phyloP scores from a whole-genome alignment of 768 basidiomycete species.

The Rickenella mellea region DNA sequence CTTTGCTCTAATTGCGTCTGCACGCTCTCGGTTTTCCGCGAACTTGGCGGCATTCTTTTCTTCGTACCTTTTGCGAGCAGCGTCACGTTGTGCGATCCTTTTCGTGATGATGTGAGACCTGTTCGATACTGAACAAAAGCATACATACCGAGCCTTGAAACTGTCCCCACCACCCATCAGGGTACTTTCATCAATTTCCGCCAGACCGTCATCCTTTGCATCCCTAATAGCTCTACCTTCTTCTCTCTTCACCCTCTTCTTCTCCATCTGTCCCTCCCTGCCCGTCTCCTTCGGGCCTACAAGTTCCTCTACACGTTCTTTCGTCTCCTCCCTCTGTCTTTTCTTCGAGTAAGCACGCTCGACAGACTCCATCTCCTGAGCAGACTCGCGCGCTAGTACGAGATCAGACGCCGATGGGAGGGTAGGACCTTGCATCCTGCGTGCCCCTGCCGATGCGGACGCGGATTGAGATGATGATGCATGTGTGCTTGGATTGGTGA shows the following conservation, averaged over 20 bases:
- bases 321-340: conserved; percentile 53
- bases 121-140: conserved; percentile 7
- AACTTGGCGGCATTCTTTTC: conserved; percentile 50
- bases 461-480: conserved; percentile 6
- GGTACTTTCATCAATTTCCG: conserved; percentile 71
- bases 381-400: conserved; percentile 57
- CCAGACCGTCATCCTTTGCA: conserved; percentile 61
- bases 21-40: conserved; percentile 49
- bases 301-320: conserved; percentile 65
- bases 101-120: conserved; percentile 5
- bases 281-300: conserved; percentile 78
- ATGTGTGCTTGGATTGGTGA: conserved; percentile 7
- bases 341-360: conserved; percentile 56
- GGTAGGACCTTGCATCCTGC: conserved; percentile 52
- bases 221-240: conserved; percentile 64
- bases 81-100: conserved; percentile 71
- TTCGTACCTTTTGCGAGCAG: conserved; percentile 51
- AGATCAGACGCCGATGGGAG: conserved; percentile 64
- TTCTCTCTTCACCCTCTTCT: conserved; percentile 69
- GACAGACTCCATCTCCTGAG: conserved; percentile 38
- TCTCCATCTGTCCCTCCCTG: conserved; percentile 78
- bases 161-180: conserved; percentile 79
- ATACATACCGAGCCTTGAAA: conserved; percentile 63
- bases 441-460: neutral
- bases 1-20: conserved; percentile 57